These are phyloP conservation scores for Furcasterigmium sp. DNA, from an alignment of 2,329 filamentous ascomycete species.

Conservation along the genomic window DNA sequence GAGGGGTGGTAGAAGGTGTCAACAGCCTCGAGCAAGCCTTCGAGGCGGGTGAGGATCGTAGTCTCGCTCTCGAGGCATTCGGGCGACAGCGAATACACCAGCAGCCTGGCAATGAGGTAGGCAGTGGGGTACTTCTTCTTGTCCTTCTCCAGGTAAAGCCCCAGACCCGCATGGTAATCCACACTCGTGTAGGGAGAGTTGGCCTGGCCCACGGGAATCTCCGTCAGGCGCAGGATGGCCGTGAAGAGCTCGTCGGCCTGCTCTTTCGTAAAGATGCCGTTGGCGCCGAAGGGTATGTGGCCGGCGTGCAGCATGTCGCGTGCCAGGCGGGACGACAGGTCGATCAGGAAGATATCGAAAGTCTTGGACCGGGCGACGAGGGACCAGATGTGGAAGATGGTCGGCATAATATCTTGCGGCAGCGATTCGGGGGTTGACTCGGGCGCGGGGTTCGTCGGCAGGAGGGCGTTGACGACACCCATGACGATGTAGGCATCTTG, in stretches of 20 bases:
- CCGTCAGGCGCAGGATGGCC: constrained; percentile 78
- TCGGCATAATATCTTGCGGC: constrained; percentile 84
- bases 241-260: constrained; percentile 94
- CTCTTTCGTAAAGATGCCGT: constrained; percentile 87
- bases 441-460: constrained; percentile 78
- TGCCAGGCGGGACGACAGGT: constrained; percentile 82
- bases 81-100: constrained; percentile 89
- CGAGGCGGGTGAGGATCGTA: constrained; percentile 78
- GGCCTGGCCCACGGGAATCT: constrained; percentile 94
- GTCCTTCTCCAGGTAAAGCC: constrained; percentile 84
- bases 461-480: constrained; percentile 76
- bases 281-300: constrained; percentile 74
- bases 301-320: constrained; percentile 73
- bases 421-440: constrained; percentile 68
- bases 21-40: constrained; percentile 88
- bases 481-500: constrained; percentile 92
- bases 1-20: constrained; percentile 99
- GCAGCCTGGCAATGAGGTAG: constrained; percentile 89
- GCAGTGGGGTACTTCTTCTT: constrained; percentile 87
- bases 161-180: constrained; percentile 78
- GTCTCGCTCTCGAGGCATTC: constrained; percentile 69
- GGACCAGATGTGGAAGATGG: constrained; percentile 95
- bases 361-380: constrained; percentile 83
- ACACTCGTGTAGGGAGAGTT: constrained; percentile 87
- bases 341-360: constrained; percentile 82